Evolutionary conservation across 257 asterid species (phyloP).

Genomic region (Craterostigma plantagineum): DNA sequence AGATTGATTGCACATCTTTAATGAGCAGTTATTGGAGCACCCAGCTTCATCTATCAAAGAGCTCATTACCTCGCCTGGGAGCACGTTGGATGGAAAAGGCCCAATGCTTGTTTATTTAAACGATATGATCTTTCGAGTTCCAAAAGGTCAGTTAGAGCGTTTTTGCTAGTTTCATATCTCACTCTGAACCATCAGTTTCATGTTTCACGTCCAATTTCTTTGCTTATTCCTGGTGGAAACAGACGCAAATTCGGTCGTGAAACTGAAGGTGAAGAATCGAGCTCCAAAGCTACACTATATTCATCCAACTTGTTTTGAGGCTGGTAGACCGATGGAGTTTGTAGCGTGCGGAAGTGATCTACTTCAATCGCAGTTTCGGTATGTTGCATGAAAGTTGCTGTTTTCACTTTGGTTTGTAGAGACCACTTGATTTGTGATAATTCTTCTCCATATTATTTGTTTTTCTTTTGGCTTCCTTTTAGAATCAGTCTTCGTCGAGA

Average conservation of each 20-base stretch:
- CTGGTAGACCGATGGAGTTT: slow-evolving; percentile 84
- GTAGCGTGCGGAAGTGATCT: slow-evolving; percentile 74
- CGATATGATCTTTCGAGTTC: slow-evolving; percentile 26
- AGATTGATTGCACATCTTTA: background rate
- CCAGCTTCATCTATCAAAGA: slow-evolving; percentile 38
- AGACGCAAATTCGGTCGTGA: slow-evolving; percentile 49
- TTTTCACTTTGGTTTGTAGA: too few species aligned
- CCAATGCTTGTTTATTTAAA: slow-evolving; percentile 27
- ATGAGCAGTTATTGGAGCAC: slow-evolving; percentile 55
- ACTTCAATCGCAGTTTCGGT: slow-evolving; percentile 73
- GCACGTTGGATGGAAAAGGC: slow-evolving; percentile 30
- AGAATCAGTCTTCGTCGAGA: too few species aligned
- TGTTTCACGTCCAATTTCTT: background rate
- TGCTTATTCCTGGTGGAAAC: slow-evolving; percentile 15
- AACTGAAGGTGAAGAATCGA: slow-evolving; percentile 39
- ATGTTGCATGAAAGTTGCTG: slow-evolving; percentile 5
- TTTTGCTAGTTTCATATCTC: too few species aligned
- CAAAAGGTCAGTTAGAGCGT: slow-evolving; percentile 16
- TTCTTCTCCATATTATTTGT: too few species aligned
- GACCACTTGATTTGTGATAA: too few species aligned
- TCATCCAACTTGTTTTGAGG: slow-evolving; percentile 73
- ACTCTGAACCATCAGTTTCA: too few species aligned
- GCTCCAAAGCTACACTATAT: slow-evolving; percentile 68
- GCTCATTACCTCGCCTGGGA: slow-evolving; percentile 28
- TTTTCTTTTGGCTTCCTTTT: too few species aligned